Conservation (phyloP, 176 grass and related monocot species). For the Avena eriantha region DNA sequence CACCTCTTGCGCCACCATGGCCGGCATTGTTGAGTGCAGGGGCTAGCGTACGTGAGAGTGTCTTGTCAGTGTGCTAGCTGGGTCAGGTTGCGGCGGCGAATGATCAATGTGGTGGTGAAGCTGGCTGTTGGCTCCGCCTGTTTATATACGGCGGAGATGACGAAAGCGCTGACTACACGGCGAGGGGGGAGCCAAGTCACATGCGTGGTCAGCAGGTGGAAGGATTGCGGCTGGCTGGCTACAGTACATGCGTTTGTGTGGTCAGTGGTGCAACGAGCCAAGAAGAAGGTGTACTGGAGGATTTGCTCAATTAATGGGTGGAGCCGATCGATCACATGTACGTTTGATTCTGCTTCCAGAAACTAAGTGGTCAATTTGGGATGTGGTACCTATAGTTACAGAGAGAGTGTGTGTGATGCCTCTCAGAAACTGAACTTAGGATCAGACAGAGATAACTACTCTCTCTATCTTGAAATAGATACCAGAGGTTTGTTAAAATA, state of each 20-base stretch:
- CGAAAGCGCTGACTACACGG: constrained; percentile 43
- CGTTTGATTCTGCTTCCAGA: neutral
- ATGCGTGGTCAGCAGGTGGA: neutral
- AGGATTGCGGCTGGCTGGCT: neutral
- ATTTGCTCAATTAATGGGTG: neutral
- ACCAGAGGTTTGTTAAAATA: no score
- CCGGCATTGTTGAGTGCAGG: constrained; percentile 13
- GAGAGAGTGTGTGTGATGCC: neutral
- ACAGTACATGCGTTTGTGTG: neutral
- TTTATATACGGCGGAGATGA: constrained; percentile 12
- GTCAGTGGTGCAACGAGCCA: neutral
- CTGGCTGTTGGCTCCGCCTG: neutral
- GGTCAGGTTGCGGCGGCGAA: neutral
- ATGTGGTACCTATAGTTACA: neutral
- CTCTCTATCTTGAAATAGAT: no score
- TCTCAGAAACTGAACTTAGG: no score
- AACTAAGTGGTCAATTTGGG: neutral
- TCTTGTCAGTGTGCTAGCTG: neutral
- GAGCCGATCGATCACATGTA: neutral
- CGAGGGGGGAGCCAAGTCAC: neutral
- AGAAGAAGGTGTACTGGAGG: neutral
- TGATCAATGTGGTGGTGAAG: neutral
- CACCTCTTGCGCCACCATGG: constrained; percentile 25
- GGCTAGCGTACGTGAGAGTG: neutral
- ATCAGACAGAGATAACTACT: no score